Conservation (phyloP, 805 yeast species). For the Blastobotrys peoriensis region DNA sequence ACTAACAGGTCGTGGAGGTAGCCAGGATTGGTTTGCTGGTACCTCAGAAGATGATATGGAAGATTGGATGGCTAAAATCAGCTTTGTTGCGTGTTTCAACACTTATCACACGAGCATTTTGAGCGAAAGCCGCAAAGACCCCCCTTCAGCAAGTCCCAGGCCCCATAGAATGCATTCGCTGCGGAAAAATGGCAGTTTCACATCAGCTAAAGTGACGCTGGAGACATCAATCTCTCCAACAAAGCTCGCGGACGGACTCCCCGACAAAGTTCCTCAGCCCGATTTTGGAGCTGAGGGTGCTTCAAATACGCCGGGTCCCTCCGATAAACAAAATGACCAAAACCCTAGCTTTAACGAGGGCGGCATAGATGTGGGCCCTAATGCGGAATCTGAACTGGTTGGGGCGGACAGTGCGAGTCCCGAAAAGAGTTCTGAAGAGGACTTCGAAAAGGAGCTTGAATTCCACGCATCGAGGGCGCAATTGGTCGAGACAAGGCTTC, state of each 20-base stretch:
- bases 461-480: neutral
- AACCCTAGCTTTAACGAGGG: too few relatives aligned
- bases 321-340: too few relatives aligned
- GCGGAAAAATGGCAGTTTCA: conserved; percentile 1
- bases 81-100: conserved; percentile 45
- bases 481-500: conserved; percentile 27
- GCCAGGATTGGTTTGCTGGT: conserved; percentile 38
- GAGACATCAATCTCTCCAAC: neutral
- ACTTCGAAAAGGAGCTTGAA: neutral
- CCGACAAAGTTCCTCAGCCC: too few relatives aligned
- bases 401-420: too few relatives aligned
- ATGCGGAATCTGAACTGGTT: too few relatives aligned
- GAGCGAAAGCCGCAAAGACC: neutral
- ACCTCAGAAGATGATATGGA: conserved; percentile 39
- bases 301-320: too few relatives aligned
- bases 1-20: conserved; percentile 26
- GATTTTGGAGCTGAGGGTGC: too few relatives aligned
- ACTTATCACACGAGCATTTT: conserved; percentile 26
- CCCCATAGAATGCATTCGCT: neutral
- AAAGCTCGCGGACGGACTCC: too few relatives aligned
- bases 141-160: neutral
- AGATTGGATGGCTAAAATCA: conserved; percentile 57
- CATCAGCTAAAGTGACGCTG: neutral
- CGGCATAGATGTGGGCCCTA: too few relatives aligned
- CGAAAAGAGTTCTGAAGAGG: too few relatives aligned